Evolutionary conservation across 768 basidiomycete species (phyloP).

Genomic region (Amylocystis lapponica): DNA sequence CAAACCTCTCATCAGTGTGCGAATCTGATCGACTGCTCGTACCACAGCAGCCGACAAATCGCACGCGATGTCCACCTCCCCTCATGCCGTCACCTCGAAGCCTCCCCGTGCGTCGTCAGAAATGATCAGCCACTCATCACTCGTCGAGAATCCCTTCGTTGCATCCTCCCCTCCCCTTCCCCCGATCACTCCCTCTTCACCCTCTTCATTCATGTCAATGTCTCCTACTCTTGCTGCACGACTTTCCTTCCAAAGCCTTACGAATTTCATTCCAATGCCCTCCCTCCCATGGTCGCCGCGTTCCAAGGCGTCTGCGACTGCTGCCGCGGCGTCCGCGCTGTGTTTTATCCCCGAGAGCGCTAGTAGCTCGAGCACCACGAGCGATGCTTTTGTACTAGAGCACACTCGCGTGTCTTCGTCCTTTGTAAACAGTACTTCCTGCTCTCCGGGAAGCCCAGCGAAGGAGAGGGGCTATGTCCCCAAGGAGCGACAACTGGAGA

Average conservation of each 20-base stretch:
- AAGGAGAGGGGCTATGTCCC: constrained; percentile 44
- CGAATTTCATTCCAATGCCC: constrained; percentile 49
- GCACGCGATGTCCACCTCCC: constrained; percentile 8
- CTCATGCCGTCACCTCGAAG: constrained; percentile 8
- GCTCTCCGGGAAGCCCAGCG: constrained; percentile 2
- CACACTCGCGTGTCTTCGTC: constrained; percentile 6
- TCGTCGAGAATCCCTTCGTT: constrained; percentile 9
- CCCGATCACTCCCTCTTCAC: constrained; percentile 27
- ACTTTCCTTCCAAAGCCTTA: constrained; percentile 53
- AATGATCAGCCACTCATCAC: constrained; percentile 35
- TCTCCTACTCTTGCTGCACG: constrained; percentile 49
- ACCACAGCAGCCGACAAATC: constrained; percentile 12
- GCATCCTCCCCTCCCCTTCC: constrained; percentile 12
- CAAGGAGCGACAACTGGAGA: constrained; percentile 61
- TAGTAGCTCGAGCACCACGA: constrained; percentile 13
- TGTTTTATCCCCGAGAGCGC: constrained; percentile 14
- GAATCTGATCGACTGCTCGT: constrained; percentile 10
- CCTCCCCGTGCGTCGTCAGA: constrained; percentile 20
- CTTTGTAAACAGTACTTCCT: constrained; percentile 8
- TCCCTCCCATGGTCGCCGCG: constrained; percentile 33
- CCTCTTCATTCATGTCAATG: constrained; percentile 41
- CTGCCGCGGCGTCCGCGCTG: constrained; percentile 8
- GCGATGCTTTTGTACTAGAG: constrained; percentile 2
- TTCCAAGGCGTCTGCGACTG: constrained; percentile 6
- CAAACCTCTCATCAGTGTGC: constrained; percentile 21